Percentiles rank a stretch among this genome's conserved stretches.
phyloP scores from a whole-genome alignment of 805 yeast species.

The Osmozyma mogii region DNA sequence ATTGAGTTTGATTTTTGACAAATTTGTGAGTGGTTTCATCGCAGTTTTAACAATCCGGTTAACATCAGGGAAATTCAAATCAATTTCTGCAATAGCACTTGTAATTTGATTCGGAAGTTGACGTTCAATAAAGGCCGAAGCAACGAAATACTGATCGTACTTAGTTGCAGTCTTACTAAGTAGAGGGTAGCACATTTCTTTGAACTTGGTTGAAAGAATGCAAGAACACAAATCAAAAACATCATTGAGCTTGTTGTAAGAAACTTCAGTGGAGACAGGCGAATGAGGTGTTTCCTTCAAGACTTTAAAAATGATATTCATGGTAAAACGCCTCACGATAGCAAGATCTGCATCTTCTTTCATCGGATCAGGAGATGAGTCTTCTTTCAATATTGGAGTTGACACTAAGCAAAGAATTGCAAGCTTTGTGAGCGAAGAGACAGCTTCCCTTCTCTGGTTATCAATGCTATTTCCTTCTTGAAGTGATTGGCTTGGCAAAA shows the following conservation, averaged over 20 bases:
- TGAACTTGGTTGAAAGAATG: conserved; percentile 35
- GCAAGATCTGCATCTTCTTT: conserved; percentile 61
- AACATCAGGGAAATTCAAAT: conserved; percentile 65
- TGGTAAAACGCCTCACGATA: conserved; percentile 64
- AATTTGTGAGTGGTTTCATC: conserved; percentile 48
- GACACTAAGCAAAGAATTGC: conserved; percentile 59
- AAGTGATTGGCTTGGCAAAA: conserved; percentile 49
- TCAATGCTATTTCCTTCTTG: conserved; percentile 31
- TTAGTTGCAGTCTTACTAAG: conserved; percentile 41
- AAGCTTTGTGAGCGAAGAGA: conserved; percentile 55
- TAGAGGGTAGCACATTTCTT: conserved; percentile 35
- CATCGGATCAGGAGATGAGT: conserved; percentile 37
- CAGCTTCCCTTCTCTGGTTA: conserved; percentile 41
- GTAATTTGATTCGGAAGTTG: conserved; percentile 53
- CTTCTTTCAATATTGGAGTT: conserved; percentile 44
- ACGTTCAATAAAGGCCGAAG: conserved; percentile 62
- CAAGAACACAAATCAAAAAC: conserved; percentile 42
- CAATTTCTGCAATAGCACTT: conserved; percentile 53
- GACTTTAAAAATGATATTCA: conserved; percentile 59
- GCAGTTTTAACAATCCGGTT: conserved; percentile 50
- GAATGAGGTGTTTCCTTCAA: conserved; percentile 43
- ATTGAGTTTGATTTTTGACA: conserved; percentile 50
- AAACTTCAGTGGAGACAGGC: conserved; percentile 25
- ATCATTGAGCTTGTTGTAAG: conserved; percentile 50
- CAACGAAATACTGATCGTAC: conserved; percentile 56